Evolutionary conservation across 495 filamentous ascomycete species (phyloP).

Genomic region (Annulohypoxylon stygium): DNA sequence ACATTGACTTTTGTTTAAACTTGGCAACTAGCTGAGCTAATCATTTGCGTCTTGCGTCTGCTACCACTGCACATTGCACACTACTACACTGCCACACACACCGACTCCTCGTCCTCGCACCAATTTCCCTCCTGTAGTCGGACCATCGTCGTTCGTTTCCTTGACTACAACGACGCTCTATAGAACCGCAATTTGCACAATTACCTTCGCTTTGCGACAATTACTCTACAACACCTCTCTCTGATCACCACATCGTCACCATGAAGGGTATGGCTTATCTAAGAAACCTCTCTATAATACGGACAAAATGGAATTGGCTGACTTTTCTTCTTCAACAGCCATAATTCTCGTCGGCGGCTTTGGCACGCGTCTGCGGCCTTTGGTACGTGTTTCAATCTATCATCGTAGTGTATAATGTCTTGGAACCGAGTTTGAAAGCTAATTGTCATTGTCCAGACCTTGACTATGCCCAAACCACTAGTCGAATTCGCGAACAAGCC

Average conservation of each 20-base stretch:
- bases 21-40: slow-evolving; percentile 15
- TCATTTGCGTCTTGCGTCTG: slow-evolving; percentile 3
- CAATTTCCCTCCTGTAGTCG: slow-evolving; percentile 18
- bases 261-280: slow-evolving; percentile 58
- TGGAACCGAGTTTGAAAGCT: slow-evolving; percentile 36
- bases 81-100: slow-evolving; percentile 13
- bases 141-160: slow-evolving; percentile 35
- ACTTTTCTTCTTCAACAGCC: slow-evolving; percentile 67
- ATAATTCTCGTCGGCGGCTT: slow-evolving; percentile 99
- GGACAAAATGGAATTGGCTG: slow-evolving; percentile 41
- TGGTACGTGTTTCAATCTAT: slow-evolving; percentile 73
- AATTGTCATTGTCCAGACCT: slow-evolving; percentile 71
- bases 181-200: slow-evolving; percentile 4
- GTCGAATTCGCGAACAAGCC: slow-evolving; percentile 99
- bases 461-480: slow-evolving; percentile 96
- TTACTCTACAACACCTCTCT: slow-evolving; percentile 3
- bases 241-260: slow-evolving; percentile 37
- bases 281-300: background rate
- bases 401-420: slow-evolving; percentile 23
- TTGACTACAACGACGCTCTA: slow-evolving; percentile 16
- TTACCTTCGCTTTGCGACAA: slow-evolving; percentile 27
- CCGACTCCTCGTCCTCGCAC: slow-evolving; percentile 19
- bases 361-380: slow-evolving; percentile 95
- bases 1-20: slow-evolving; percentile 15
- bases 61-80: background rate